These are phyloP conservation scores for Tetradesmus lagerheimii DNA, from an alignment of 139 green algal species.

Conservation along the genomic window DNA sequence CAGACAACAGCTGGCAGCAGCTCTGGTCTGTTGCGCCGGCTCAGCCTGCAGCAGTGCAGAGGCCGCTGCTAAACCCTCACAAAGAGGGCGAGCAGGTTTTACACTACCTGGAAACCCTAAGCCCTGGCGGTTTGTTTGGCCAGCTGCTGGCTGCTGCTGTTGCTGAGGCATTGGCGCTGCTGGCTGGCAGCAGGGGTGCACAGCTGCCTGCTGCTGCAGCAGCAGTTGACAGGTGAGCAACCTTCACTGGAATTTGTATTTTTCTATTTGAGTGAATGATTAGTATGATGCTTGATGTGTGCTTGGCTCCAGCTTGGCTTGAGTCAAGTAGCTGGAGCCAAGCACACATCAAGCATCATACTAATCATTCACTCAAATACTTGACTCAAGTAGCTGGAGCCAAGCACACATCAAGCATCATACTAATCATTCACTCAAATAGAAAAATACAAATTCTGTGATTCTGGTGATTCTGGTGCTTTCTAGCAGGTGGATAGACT, in stretches of 20 bases:
- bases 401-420: no score
- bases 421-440: no score
- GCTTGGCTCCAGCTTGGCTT: no score
- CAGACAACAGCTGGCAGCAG: conserved; percentile 64
- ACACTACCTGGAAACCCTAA: conserved; percentile 84
- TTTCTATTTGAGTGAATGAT: no score
- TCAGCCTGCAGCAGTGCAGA: conserved; percentile 67
- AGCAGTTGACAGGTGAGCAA: conserved; percentile 43
- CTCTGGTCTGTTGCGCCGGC: conserved; percentile 76
- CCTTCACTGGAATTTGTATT: background rate
- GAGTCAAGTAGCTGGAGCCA: no score
- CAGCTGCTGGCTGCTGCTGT: conserved; percentile 73
- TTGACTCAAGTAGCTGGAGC: no score
- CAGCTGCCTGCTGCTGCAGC: conserved; percentile 60
- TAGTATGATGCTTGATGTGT: no score
- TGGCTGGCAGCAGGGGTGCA: conserved; percentile 59
- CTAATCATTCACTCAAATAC: no score
- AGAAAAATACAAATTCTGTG: no score
- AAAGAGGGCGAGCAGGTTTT: conserved; percentile 83
- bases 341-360: no score
- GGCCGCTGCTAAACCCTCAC: conserved; percentile 76
- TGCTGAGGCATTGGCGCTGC: conserved; percentile 57
- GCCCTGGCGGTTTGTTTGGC: conserved; percentile 63
- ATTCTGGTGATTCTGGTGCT: no score
- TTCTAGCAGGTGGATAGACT: no score